These are phyloP conservation scores for Penicillium decumbens DNA, from an alignment of 2,329 filamentous ascomycete genomes.

Conservation along the genomic window DNA sequence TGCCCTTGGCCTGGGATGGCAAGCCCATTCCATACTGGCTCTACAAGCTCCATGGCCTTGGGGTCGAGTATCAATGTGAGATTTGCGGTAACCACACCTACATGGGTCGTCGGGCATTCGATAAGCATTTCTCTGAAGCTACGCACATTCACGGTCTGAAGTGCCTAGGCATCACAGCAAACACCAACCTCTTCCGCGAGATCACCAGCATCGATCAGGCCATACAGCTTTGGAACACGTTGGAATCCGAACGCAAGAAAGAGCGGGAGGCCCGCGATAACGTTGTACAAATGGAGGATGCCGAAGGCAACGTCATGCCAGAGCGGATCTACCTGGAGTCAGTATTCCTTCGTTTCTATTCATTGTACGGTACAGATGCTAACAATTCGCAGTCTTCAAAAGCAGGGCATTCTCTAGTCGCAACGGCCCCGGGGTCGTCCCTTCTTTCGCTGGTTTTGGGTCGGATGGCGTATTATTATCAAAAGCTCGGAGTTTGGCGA, in stretches of 20 bases:
- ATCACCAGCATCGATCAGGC: slow-evolving; percentile 92
- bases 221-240: slow-evolving; percentile 83
- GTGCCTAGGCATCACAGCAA: slow-evolving; percentile 80
- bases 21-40: slow-evolving; percentile 99
- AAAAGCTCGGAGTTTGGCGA: slow-evolving; percentile 34
- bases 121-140: slow-evolving; percentile 97
- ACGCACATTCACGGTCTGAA: slow-evolving; percentile 90
- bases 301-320: slow-evolving; percentile 96
- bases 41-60: slow-evolving; percentile 91
- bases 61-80: slow-evolving; percentile 92
- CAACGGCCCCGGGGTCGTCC: background rate
- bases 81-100: slow-evolving; percentile 99
- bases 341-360: slow-evolving; percentile 16
- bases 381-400: slow-evolving; percentile 58
- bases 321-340: slow-evolving; percentile 93
- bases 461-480: slow-evolving; percentile 7
- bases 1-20: slow-evolving; percentile 95
- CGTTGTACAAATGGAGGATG: slow-evolving; percentile 97
- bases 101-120: slow-evolving; percentile 91
- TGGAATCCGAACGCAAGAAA: slow-evolving; percentile 78
- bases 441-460: background rate
- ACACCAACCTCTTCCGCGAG: slow-evolving; percentile 84
- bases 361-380: slow-evolving; percentile 13
- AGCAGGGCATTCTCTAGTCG: slow-evolving; percentile 72
- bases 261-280: slow-evolving; percentile 71